Conservation (phyloP, 2,329 filamentous ascomycete species). For the Blastomyces percursus region DNA sequence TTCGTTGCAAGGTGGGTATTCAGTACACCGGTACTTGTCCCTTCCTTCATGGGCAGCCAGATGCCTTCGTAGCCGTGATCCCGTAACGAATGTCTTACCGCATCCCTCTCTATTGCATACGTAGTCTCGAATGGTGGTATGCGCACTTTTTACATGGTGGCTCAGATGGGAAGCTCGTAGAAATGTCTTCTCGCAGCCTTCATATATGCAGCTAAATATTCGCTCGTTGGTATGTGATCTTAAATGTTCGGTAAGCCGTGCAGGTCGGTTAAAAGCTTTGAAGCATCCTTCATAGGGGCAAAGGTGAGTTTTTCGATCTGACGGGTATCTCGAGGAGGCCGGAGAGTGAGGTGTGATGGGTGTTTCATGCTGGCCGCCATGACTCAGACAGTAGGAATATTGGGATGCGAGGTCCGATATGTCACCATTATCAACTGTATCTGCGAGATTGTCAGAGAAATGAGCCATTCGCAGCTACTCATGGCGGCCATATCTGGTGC, state of each 20-base stretch:
- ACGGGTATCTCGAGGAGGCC: slow-evolving; percentile 41
- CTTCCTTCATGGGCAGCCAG: slow-evolving; percentile 65
- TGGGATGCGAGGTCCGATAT: slow-evolving; percentile 27
- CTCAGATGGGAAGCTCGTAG: slow-evolving; percentile 76
- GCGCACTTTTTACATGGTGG: slow-evolving; percentile 73
- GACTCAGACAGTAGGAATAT: slow-evolving; percentile 22
- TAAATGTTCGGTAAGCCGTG: slow-evolving; percentile 66
- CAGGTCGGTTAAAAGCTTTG: slow-evolving; percentile 81
- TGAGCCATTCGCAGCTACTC: slow-evolving; percentile 25
- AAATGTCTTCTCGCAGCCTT: slow-evolving; percentile 71
- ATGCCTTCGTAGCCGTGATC: slow-evolving; percentile 66
- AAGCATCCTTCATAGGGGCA: slow-evolving; percentile 65
- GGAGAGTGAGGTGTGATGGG: slow-evolving; percentile 44
- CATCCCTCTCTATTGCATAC: slow-evolving; percentile 62
- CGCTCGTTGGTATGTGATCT: slow-evolving; percentile 78
- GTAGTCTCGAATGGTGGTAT: slow-evolving; percentile 60
- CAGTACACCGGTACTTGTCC: slow-evolving; percentile 63
- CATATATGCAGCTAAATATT: slow-evolving; percentile 60
- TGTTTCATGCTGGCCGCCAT: slow-evolving; percentile 32
- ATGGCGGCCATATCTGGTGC: neutral
- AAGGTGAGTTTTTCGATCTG: slow-evolving; percentile 62
- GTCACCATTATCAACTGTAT: slow-evolving; percentile 24
- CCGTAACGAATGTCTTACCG: slow-evolving; percentile 69
- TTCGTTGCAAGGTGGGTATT: slow-evolving; percentile 58
- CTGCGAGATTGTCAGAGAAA: slow-evolving; percentile 32